These are phyloP conservation scores for Lactifluus echinatus DNA, from an alignment of 768 basidiomycete species.

Conservation along the genomic window DNA sequence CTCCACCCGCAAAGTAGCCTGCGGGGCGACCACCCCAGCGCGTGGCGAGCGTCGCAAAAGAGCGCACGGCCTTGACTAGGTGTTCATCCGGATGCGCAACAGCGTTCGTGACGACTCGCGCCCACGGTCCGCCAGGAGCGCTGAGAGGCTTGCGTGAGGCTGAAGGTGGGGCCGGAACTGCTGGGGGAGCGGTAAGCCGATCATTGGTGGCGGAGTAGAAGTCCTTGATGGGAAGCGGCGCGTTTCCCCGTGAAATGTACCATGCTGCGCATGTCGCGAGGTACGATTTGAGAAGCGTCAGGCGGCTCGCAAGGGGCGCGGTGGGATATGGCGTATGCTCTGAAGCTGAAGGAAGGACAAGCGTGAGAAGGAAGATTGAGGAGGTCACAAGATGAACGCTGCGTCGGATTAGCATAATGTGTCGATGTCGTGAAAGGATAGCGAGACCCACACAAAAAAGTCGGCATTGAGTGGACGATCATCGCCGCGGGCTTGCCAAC, in stretches of 20 bases:
- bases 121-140: constrained; percentile 36
- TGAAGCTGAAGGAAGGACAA: constrained; percentile 34
- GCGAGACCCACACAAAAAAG: constrained; percentile 46
- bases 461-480: constrained; percentile 40
- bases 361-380: constrained; percentile 48
- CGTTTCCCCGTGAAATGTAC: constrained; percentile 52
- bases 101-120: constrained; percentile 42
- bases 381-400: constrained; percentile 66
- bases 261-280: constrained; percentile 42
- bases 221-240: constrained; percentile 37
- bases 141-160: constrained; percentile 6
- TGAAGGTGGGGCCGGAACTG: constrained; percentile 21
- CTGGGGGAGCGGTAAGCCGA: constrained; percentile 22
- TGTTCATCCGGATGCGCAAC: constrained; percentile 55
- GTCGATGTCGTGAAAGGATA: constrained; percentile 10
- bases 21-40: constrained; percentile 36
- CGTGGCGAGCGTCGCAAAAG: constrained; percentile 38
- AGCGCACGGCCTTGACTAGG: constrained; percentile 41
- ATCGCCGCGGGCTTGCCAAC: constrained; percentile 33
- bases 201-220: constrained; percentile 34
- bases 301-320: constrained; percentile 35
- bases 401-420: background rate
- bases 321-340: constrained; percentile 16
- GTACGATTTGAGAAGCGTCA: constrained; percentile 49
- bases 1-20: constrained; percentile 26